Evolutionary conservation across 805 yeast genomes (phyloP), one percentile per base, ranked within the genome.

Genomic region (Spathaspora hagerdaliae): DNA sequence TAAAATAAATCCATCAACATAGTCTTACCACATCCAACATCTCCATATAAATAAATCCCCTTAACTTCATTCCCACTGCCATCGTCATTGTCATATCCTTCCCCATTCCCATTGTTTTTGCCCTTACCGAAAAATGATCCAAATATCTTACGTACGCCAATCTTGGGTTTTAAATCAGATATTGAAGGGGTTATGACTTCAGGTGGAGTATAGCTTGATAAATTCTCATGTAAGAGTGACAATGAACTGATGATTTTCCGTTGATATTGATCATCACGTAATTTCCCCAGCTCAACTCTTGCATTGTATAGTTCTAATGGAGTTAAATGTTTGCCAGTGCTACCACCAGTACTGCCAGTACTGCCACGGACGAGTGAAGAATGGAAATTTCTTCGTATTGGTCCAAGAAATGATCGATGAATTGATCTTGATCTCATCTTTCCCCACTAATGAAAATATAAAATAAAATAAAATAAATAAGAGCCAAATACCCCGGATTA

Each of bases 11-110:
- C 98, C 98, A 94, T 92, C 49, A 94, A 72, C 97, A 94, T 92
- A 7, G 99, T 94, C 61, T 94, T 92, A 4, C 99, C 99, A 65
- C 98, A 91, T 1, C 99, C 99, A 37, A 94, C 99, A 63, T 94
- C 98, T 19, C 99, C 99, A 64, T 87, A 94, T 29, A 94, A 73
- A 58, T 94, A 94, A 7, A 94, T 85, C 5, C 99, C 99, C 52
- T 77, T 96, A 11, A 83, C 72, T 2, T 55, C 56, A 14, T 64
- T 64, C 10, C n/a, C 37, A 14, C 15, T 15, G 8, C 12, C 8
- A 27, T 39, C 36, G n/a, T 24, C 29, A 27, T 24, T 41, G 24
- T 19, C 24, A 19, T 19, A 19, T 19, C 24, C 24, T 19, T n/a
- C n/a, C n/a, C 24, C 24, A 34, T 43, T 45, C 15, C 46, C 41